phyloP scores from a whole-genome alignment of 1,284 basidiomycete species.

The Melampsora larici-populina region DNA sequence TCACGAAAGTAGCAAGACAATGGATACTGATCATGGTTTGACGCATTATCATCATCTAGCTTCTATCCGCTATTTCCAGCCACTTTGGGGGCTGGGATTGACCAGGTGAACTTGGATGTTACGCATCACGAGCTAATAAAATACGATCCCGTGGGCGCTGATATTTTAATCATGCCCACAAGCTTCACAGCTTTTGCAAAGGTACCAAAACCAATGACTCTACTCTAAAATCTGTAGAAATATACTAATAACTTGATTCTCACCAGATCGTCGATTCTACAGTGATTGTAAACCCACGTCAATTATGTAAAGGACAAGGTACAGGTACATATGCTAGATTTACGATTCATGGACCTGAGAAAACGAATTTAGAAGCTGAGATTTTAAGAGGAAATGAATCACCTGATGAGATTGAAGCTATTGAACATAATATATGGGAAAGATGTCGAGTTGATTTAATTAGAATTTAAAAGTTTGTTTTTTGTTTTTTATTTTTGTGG shows the following conservation, averaged over 20 bases:
- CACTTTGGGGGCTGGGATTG: constrained; percentile 64
- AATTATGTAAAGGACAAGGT: constrained; percentile 64
- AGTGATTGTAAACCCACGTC: constrained; percentile 27
- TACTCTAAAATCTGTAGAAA: neutral
- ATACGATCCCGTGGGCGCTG: constrained; percentile 27
- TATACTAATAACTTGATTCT: neutral
- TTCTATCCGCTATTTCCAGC: constrained; percentile 94
- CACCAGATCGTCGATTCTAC: constrained; percentile 28
- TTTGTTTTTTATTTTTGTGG: too few relatives aligned
- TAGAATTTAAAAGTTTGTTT: constrained; percentile 45
- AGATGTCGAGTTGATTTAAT: constrained; percentile 49
- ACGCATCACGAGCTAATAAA: constrained; percentile 47
- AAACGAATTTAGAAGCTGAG: constrained; percentile 44
- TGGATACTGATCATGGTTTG: neutral
- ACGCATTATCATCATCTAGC: constrained; percentile 55
- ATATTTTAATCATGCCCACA: constrained; percentile 39
- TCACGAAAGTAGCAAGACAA: too few relatives aligned
- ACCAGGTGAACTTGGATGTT: constrained; percentile 69
- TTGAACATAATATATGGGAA: constrained; percentile 48
- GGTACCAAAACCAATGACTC: neutral
- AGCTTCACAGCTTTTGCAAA: constrained; percentile 41
- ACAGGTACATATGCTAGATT: constrained; percentile 52
- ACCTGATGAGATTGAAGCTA: constrained; percentile 43
- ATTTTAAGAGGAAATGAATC: neutral
- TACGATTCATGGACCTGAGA: constrained; percentile 49